Evolutionary conservation across 768 basidiomycete species (phyloP).

Genomic region (Amylocystis lapponica): DNA sequence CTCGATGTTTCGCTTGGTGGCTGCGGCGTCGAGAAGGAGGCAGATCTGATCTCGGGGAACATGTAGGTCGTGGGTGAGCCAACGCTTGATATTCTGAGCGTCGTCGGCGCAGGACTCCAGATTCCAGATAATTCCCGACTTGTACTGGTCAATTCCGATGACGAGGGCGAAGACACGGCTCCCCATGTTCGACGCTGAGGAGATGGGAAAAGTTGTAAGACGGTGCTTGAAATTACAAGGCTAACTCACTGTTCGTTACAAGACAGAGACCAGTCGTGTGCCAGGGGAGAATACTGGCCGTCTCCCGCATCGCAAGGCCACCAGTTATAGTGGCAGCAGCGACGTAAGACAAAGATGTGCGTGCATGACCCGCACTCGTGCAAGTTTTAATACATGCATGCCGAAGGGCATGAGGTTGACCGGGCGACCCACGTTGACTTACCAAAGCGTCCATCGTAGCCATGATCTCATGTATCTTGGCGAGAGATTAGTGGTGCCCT

Average conservation of each 20-base stretch:
- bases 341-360: neutral
- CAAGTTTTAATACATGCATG: neutral
- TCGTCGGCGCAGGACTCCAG: conserved; percentile 62
- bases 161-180: conserved; percentile 57
- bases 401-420: neutral
- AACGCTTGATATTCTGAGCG: conserved; percentile 50
- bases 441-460: too few species aligned
- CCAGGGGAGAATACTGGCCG: too few species aligned
- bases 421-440: neutral
- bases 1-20: conserved; percentile 58
- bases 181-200: conserved; percentile 27
- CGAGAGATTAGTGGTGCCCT: too few species aligned
- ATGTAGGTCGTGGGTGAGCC: conserved; percentile 49
- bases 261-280: too few species aligned
- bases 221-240: neutral
- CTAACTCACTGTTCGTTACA: too few species aligned
- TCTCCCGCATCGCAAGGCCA: too few species aligned
- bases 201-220: neutral
- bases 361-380: neutral
- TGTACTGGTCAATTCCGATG: conserved; percentile 66
- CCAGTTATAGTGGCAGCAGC: too few species aligned
- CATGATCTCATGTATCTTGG: too few species aligned
- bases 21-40: conserved; percentile 50
- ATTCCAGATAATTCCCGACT: conserved; percentile 56
- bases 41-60: conserved; percentile 56